A percentile compares a stretch with the other conserved stretches of the same genome.
These are phyloP conservation scores for Nicotiana rustica DNA, from an alignment of 305 asterid genomes.

Conservation along the genomic window DNA sequence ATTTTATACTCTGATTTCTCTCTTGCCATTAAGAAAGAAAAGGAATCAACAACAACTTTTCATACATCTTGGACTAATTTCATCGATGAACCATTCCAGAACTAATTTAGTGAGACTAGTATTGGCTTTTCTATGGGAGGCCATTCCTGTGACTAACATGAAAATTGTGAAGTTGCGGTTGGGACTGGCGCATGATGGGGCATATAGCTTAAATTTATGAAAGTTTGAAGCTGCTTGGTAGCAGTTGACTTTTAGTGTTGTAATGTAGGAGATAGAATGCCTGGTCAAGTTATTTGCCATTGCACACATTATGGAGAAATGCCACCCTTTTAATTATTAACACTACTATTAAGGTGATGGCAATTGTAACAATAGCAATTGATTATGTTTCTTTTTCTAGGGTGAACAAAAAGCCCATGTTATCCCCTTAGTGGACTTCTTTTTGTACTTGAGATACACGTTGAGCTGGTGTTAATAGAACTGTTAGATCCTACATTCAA, in stretches of 20 bases:
- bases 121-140: neutral
- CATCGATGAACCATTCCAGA: neutral
- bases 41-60: slow-evolving; percentile 3
- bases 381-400: neutral
- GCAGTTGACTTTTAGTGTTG: neutral
- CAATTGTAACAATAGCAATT: neutral
- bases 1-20: slow-evolving; percentile 33
- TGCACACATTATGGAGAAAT: neutral
- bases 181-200: slow-evolving; percentile 17
- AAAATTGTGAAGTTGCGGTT: slow-evolving; percentile 26
- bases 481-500: neutral
- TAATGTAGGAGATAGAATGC: neutral
- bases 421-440: slow-evolving; percentile 7
- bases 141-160: slow-evolving; percentile 5
- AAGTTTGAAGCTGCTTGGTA: slow-evolving; percentile 16
- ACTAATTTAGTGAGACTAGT: neutral
- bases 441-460: neutral
- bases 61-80: neutral
- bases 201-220: neutral
- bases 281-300: neutral
- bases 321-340: neutral
- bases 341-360: neutral
- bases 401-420: neutral
- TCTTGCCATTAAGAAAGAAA: neutral
- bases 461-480: slow-evolving; percentile 8